These are phyloP conservation scores for Carex arenaria DNA, from an alignment of 202 grass and related monocot species.

Conservation along the genomic window DNA sequence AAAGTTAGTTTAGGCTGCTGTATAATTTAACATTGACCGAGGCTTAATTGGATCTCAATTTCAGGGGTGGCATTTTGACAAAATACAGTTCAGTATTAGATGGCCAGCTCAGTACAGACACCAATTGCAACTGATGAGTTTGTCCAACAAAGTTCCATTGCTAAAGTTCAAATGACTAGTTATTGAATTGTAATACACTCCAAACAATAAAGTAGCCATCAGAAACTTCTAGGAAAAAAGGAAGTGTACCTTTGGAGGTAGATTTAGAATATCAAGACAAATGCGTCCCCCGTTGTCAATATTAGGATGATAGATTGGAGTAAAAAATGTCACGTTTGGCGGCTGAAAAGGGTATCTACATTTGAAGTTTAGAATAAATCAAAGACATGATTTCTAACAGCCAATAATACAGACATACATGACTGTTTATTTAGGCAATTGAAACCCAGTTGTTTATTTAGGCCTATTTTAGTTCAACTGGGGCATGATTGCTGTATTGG, in stretches of 20 bases:
- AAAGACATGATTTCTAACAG: neutral
- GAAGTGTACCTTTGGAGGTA: slow-evolving; percentile 75
- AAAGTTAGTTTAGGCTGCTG: neutral
- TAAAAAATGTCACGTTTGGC: slow-evolving; percentile 79
- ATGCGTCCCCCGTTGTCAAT: slow-evolving; percentile 89
- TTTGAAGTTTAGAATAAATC: slow-evolving; percentile 22
- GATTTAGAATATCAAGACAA: slow-evolving; percentile 96
- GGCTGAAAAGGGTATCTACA: slow-evolving; percentile 91
- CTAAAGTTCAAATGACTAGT: neutral
- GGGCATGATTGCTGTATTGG: no score
- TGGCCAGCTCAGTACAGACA: neutral
- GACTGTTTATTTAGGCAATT: no score
- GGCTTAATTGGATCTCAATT: neutral
- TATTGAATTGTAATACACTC: neutral
- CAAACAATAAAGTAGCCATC: neutral
- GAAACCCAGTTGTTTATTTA: no score
- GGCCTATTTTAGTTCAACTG: no score
- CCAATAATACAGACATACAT: neutral
- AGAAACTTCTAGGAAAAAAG: neutral
- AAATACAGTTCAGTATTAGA: neutral
- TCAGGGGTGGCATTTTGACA: neutral
- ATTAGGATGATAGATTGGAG: slow-evolving; percentile 94
- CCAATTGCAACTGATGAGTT: neutral
- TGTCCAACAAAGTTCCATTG: neutral
- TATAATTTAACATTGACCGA: neutral